phyloP scores from a whole-genome alignment of 306 rosid genomes.

The Castanea mollissima region DNA sequence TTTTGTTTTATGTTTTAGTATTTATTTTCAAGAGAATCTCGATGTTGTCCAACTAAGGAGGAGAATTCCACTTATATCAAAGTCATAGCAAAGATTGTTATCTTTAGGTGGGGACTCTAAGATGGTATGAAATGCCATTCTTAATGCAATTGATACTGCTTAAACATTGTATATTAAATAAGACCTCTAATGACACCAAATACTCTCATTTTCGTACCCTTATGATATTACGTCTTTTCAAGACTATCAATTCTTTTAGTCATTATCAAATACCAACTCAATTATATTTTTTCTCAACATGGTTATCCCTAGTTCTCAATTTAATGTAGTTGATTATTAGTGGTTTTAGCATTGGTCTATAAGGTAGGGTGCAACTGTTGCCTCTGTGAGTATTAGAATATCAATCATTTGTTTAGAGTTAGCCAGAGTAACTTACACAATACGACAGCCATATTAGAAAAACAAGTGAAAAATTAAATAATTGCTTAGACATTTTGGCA shows the following conservation, averaged over 20 bases:
- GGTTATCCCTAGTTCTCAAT: background rate
- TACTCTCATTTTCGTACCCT: background rate
- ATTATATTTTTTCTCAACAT: background rate
- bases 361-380: constrained; percentile 15
- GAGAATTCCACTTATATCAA: background rate
- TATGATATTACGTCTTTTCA: background rate
- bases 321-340: background rate
- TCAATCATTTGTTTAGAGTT: background rate
- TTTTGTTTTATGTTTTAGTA: background rate
- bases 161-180: constrained; percentile 12
- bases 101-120: constrained; percentile 24
- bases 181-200: constrained; percentile 23
- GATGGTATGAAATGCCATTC: constrained; percentile 4
- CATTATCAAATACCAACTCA: background rate
- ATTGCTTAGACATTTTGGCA: background rate
- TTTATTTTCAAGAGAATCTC: background rate
- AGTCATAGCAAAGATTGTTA: constrained; percentile 24
- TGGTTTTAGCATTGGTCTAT: background rate
- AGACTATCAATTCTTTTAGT: constrained; percentile 8
- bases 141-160: constrained; percentile 4
- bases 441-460: background rate
- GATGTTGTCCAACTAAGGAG: background rate
- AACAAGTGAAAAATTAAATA: background rate
- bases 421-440: background rate
- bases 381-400: constrained; percentile 26